A percentile compares a stretch with the other conserved stretches of the same genome.
Conservation (phyloP, 352 stramenopile genomes). For the Blastocystis sp. region DNA sequence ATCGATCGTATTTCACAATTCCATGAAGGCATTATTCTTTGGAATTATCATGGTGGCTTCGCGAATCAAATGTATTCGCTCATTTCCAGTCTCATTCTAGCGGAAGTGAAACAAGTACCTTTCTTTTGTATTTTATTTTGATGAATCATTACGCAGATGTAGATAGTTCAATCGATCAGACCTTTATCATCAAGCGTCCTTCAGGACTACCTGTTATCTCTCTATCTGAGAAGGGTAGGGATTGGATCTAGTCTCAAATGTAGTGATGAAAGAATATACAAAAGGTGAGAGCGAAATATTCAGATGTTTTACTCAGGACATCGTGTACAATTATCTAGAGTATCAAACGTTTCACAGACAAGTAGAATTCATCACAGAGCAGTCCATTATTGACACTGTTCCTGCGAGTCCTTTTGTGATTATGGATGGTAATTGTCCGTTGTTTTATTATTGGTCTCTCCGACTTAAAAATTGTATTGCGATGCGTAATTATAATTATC, state of each 20-base stretch:
- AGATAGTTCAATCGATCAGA: neutral
- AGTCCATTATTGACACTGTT: neutral
- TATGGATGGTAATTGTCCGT: constrained; percentile 22
- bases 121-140: constrained; percentile 3
- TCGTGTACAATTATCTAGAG: neutral
- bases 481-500: neutral
- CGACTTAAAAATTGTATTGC: neutral
- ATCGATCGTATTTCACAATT: neutral
- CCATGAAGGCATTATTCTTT: neutral
- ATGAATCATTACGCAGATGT: neutral
- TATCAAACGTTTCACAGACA: neutral
- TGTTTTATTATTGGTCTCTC: constrained; percentile 29
- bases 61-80: constrained; percentile 16
- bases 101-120: neutral
- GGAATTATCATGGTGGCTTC: constrained; percentile 2
- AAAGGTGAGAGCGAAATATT: neutral
- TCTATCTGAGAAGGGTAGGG: neutral
- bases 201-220: neutral
- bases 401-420: neutral
- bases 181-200: neutral
- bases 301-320: neutral
- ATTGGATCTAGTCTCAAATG: neutral
- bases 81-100: neutral
- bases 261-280: neutral
- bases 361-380: neutral